Base-by-base conservation (phyloP, 768 basidiomycete species). In the Suillus subluteus region DNA sequence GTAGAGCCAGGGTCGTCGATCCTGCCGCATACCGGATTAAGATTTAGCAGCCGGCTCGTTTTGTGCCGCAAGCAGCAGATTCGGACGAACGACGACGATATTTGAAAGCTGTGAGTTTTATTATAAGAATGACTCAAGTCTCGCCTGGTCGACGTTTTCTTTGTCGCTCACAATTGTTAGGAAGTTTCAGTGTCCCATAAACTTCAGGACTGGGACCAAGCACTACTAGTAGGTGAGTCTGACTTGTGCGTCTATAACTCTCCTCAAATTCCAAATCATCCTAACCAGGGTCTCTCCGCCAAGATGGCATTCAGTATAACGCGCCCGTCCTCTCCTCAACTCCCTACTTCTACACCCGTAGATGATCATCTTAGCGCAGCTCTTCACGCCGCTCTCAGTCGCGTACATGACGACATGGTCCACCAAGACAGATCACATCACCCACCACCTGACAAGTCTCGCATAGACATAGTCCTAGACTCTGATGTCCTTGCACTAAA, bases 401-500 rank as follows among this genome's bases (percentile, higher is more conserved):
- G 73, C 68, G 69, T 79, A 59, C 65, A 54, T 67, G 69, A 63
- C 52, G 71, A 58, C 68, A 74, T 1, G 72, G 74, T 68, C 68
- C 1, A 70, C 71, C 44, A 35, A 67, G 23, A 66, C 71, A 70
- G 70, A 74, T 64, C 75, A 70, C 75, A 82, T 84, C 64, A 84
- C 82, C 79, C 74, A 68, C 66, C 80, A 76, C 61, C 84, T 68
- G 81, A 83, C 41, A 80, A 79, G 35, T 80, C 86, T n/a, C 80
- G 78, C 59, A 82, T 98, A 69, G 91, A 96, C 70, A 91, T 99
- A 71, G 73, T 88, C 63, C 86, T 98, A 64, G 88, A 91, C 75
- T 82, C 84, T 4, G 90, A 92, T 46, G 82, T 80, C 70, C 79
- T 98, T 68, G 82, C 84, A 62, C 85, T 98, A 73, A 86, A 88